These are phyloP conservation scores for Globisporangium megalacanthum DNA, from an alignment of 352 stramenopile species.

Conservation along the genomic window DNA sequence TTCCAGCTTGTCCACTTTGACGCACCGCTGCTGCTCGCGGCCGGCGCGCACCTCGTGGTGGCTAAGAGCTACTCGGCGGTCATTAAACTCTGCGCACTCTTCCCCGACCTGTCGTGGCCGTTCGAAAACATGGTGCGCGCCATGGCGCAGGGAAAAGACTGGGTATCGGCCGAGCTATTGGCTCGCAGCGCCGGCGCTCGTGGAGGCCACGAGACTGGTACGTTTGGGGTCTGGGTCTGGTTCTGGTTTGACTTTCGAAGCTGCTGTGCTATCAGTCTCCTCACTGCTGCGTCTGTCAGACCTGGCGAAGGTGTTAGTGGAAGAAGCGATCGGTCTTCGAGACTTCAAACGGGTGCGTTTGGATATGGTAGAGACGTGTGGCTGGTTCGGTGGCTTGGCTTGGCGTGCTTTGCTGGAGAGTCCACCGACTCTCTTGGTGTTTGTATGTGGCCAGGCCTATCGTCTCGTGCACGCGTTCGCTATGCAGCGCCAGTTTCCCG, in stretches of 20 bases:
- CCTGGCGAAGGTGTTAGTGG: constrained; percentile 36
- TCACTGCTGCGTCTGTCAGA: not conserved
- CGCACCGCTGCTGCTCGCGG: constrained; percentile 10
- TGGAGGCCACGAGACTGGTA: not conserved
- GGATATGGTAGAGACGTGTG: not conserved
- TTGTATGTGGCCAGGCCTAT: constrained; percentile 29
- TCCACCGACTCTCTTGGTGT: not conserved
- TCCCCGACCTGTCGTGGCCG: constrained; percentile 25
- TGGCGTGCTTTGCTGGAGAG: not conserved
- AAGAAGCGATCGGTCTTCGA: constrained; percentile 40
- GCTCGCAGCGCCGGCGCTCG: constrained; percentile 30
- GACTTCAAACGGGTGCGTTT: constrained; percentile 54
- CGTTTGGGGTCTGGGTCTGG: not conserved
- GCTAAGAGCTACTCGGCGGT: constrained; percentile 44
- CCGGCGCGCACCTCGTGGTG: constrained; percentile 21
- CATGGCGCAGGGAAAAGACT: constrained; percentile 54
- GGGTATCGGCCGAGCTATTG: constrained; percentile 48
- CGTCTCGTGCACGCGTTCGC: constrained; percentile 45
- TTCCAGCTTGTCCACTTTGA: constrained; percentile 41
- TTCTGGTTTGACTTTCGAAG: not conserved
- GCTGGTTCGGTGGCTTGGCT: not conserved
- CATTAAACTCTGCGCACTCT: constrained; percentile 42
- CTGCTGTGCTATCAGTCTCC: constrained; percentile 6
- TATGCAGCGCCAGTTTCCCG: constrained; percentile 44
- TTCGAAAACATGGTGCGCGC: constrained; percentile 24